Conservation (phyloP, 2,329 filamentous ascomycete genomes). For the Trichoderma afroharzianum region DNA sequence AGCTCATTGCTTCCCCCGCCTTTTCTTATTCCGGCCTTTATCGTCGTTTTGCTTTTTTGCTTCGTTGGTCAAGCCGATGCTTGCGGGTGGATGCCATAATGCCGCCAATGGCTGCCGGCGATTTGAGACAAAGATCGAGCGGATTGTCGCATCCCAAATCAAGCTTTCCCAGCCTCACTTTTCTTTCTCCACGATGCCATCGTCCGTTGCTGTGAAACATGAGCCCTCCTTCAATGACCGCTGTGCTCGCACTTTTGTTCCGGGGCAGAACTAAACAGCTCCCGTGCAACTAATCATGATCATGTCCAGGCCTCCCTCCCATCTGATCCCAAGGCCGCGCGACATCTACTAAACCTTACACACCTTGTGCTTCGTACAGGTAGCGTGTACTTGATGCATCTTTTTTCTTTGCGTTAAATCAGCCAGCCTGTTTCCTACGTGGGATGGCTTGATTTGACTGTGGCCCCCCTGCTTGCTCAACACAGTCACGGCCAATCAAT, state of each 20-base stretch:
- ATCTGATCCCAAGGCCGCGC: background rate
- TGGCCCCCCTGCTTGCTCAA: background rate
- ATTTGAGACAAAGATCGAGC: background rate
- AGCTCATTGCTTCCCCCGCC: background rate
- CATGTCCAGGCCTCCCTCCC: background rate
- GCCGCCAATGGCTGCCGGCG: background rate
- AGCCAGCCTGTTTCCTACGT: slow-evolving; percentile 1
- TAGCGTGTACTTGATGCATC: background rate
- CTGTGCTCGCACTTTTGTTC: background rate
- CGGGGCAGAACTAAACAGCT: background rate
- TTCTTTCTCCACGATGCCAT: background rate
- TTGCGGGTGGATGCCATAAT: background rate
- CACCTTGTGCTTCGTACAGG: background rate
- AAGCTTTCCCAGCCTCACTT: background rate
- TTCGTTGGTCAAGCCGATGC: background rate
- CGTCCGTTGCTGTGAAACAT: slow-evolving; percentile 5
- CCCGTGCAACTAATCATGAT: background rate
- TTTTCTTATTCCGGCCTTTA: background rate
- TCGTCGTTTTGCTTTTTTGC: background rate
- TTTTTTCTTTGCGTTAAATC: background rate
- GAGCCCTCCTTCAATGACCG: background rate
- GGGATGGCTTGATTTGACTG: slow-evolving; percentile 17
- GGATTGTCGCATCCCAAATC: background rate
- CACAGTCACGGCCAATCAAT: slow-evolving; percentile 2
- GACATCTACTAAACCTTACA: background rate